Conservation (phyloP, 225 moss, liverwort and hornwort genomes). For the Sphagnum tenellum region DNA sequence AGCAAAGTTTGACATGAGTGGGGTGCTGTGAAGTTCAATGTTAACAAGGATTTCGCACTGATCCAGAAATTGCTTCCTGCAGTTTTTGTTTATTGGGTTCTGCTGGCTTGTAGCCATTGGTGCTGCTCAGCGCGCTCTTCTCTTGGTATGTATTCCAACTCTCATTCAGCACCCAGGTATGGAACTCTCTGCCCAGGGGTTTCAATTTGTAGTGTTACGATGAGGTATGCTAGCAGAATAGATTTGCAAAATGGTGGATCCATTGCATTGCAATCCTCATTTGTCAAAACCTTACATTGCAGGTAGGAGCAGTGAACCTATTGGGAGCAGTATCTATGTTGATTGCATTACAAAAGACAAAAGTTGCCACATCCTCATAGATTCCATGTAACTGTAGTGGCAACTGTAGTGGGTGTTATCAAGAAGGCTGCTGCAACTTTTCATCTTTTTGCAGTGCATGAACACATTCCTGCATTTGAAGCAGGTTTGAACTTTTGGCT, state of each 20-base stretch:
- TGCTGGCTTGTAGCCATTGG: conserved; percentile 65
- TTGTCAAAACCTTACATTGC: conserved; percentile 2
- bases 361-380: conserved; percentile 1
- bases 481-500: too few relatives aligned
- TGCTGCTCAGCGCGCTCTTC: conserved; percentile 66
- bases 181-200: too few relatives aligned
- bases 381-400: too few relatives aligned
- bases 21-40: too few relatives aligned
- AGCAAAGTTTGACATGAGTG: too few relatives aligned
- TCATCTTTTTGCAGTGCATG: background rate
- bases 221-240: too few relatives aligned
- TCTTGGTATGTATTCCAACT: conserved; percentile 40
- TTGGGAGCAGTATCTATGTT: conserved; percentile 48
- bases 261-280: background rate
- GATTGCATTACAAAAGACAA: conserved; percentile 29
- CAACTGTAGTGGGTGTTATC: too few relatives aligned
- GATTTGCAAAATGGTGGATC: too few relatives aligned
- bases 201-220: too few relatives aligned
- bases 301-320: conserved; percentile 48
- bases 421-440: too few relatives aligned
- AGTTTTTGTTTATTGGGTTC: conserved; percentile 85
- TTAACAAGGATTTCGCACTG: too few relatives aligned
- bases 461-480: background rate
- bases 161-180: too few relatives aligned
- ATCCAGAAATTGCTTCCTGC: conserved; percentile 5